Base-by-base conservation (phyloP, 108 stramenopile genomes). In the Conticribra weissflogii region DNA sequence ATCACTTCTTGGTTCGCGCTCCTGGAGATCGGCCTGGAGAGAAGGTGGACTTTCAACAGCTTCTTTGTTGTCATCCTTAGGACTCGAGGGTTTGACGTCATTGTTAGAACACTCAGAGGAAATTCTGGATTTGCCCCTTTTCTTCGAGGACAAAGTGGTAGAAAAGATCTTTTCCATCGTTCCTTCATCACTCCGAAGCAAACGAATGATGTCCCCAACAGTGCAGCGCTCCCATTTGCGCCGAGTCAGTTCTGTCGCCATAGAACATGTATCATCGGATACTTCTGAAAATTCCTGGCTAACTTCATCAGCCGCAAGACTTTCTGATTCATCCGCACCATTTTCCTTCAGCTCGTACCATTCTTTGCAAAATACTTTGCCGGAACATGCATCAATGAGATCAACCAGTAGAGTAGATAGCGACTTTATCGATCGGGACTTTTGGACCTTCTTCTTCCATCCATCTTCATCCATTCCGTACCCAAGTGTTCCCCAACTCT, bases 301-400 rank as follows among this genome's bases (percentile, higher is more conserved):
- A 18, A 32, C 30, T 8, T 12, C 41, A 19, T 4, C 7, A 30
- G 59, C 48, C 1, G 63, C 21, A 19, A 48, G 14, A 46, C 83
- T 16, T 30, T 60, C 58, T 44, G 71, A 62, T 25, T 66, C 69
- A 30, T 76, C 69, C 0, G 66, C 50, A 31, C 66, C 46, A 49
- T 27, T 59, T 54, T 63, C 72, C 68, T 82, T 59, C 45, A 52
- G 53, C 0, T 77, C 55, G 62, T 83, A 83, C 91, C 89, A 90
- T 15, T 78, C 62, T 19, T 65, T 65, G 9, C 60, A 29, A 55
- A 93, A 93, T 16, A 85, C 88, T 54, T 75, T 68, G 0, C 77
- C 54, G 49, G 82, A 77, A 14, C 73, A 82, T 1, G 74, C 71
- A 68, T 93, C 89, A 44, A 88, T 72, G 12, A 93, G 73, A 44